A percentile compares a stretch with the other conserved stretches of the same genome.
phyloP scores from a whole-genome alignment of 139 green algal species.

The Ettlia oleoabundans region DNA sequence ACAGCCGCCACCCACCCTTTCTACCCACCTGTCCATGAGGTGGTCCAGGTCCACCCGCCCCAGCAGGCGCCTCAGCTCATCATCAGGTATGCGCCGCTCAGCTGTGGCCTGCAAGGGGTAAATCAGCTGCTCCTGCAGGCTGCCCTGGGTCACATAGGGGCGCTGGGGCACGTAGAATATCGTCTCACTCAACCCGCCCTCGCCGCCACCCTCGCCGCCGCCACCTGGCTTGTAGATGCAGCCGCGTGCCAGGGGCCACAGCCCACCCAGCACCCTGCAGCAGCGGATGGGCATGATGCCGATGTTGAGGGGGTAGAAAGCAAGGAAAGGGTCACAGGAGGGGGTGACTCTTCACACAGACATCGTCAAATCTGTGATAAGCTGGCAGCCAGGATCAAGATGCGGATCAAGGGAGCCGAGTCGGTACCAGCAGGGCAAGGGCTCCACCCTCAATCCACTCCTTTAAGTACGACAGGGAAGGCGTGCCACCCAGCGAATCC shows the following conservation, averaged over 20 bases:
- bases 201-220: constrained; percentile 16
- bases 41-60: constrained; percentile 68
- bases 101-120: constrained; percentile 57
- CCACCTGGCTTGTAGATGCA: constrained; percentile 65
- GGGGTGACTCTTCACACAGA: too few species aligned
- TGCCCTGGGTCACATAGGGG: constrained; percentile 71
- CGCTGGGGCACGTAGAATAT: constrained; percentile 81
- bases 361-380: too few species aligned
- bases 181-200: constrained; percentile 58
- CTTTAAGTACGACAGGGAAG: too few species aligned
- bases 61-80: constrained; percentile 59
- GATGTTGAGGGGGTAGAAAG: too few species aligned
- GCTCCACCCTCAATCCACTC: too few species aligned
- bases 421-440: too few species aligned
- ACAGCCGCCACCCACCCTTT: not conserved
- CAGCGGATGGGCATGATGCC: too few species aligned
- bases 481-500: too few species aligned
- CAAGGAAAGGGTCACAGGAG: too few species aligned
- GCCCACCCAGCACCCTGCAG: constrained; percentile 66
- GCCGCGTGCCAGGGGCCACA: constrained; percentile 69
- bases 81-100: constrained; percentile 39
- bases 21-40: constrained; percentile 49
- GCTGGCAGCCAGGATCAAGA: too few species aligned
- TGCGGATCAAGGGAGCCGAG: too few species aligned
- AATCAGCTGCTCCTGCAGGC: constrained; percentile 76